Evolutionary conservation across 257 asterid genomes (phyloP).

Genomic region (Thymus mandschuricus): DNA sequence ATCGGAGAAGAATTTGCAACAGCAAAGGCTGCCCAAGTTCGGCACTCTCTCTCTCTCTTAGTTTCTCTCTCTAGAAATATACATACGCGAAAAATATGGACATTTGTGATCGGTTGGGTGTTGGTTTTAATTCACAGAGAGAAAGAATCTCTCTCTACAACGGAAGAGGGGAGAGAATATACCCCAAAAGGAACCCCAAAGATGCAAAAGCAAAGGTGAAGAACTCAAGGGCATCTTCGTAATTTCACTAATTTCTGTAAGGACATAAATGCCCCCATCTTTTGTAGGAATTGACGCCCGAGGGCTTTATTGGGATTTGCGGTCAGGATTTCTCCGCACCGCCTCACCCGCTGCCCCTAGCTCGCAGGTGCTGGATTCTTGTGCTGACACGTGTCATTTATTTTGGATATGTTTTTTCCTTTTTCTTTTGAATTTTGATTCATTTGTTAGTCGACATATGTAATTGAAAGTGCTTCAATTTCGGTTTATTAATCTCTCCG

Average conservation of each 20-base stretch:
- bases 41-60: constrained; percentile 26
- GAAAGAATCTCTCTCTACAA: constrained; percentile 13
- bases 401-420: not conserved
- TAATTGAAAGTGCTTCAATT: not conserved
- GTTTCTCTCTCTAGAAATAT: constrained; percentile 11
- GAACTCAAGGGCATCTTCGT: constrained; percentile 46
- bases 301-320: constrained; percentile 27
- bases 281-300: constrained; percentile 39
- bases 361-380: constrained; percentile 17
- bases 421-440: not conserved
- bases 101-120: constrained; percentile 31
- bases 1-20: constrained; percentile 30
- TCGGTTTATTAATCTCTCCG: not conserved
- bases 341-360: constrained; percentile 21
- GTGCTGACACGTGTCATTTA: constrained; percentile 33
- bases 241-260: not conserved
- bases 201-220: constrained; percentile 24
- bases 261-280: constrained; percentile 55
- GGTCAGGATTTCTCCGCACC: constrained; percentile 40
- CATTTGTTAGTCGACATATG: not conserved
- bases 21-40: constrained; percentile 32
- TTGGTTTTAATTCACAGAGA: constrained; percentile 27
- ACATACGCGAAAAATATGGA: constrained; percentile 1
- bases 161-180: constrained; percentile 51
- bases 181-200: constrained; percentile 44